These are phyloP conservation scores for Brassica carinata DNA, from an alignment of 345 rosid genomes.

Conservation along the genomic window DNA sequence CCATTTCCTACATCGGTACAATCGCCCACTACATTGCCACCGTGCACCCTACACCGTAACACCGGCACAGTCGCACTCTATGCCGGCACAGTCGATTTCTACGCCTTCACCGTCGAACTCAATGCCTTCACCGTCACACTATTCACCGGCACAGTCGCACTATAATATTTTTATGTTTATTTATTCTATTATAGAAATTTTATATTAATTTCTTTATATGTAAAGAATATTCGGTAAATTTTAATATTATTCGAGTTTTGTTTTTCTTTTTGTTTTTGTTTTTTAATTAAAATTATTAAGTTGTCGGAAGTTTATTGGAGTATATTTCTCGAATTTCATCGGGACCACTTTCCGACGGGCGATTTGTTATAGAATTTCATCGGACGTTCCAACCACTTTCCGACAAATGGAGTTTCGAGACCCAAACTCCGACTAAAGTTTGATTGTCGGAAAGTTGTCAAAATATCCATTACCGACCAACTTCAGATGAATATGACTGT, in stretches of 20 bases:
- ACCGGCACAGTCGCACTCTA: neutral
- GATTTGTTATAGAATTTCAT: neutral
- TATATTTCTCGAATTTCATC: neutral
- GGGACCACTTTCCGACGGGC: neutral
- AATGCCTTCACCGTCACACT: too few relatives aligned
- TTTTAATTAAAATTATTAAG: neutral
- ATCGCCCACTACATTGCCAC: neutral
- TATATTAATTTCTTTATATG: neutral
- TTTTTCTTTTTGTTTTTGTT: too few relatives aligned
- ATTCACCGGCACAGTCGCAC: neutral
- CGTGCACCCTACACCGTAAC: too few relatives aligned
- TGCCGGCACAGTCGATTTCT: neutral
- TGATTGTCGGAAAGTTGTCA: neutral
- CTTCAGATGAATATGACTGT: neutral
- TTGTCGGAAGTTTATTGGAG: neutral
- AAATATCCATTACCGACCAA: neutral
- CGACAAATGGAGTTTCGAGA: neutral
- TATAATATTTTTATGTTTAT: neutral
- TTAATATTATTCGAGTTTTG: neutral
- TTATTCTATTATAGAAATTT: neutral
- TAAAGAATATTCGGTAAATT: neutral
- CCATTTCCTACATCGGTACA: neutral
- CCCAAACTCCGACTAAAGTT: neutral
- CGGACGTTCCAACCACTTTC: neutral
- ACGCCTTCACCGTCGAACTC: neutral